These are phyloP conservation scores for Annulohypoxylon maeteangense DNA, from an alignment of 495 filamentous ascomycete genomes.

Conservation along the genomic window DNA sequence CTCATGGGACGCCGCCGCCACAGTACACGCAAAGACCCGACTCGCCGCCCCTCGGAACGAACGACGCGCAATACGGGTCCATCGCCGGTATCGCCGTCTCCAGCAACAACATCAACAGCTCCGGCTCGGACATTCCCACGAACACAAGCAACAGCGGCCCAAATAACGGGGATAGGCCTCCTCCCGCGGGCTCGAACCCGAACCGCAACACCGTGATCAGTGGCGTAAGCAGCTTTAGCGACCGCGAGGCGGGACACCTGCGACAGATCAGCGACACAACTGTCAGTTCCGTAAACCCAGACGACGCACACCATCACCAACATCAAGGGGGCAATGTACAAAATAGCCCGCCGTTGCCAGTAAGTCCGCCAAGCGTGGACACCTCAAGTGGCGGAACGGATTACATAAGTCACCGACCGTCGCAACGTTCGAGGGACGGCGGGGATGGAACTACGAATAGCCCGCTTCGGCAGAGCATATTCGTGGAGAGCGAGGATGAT, in stretches of 20 bases:
- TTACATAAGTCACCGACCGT: conserved; percentile 38
- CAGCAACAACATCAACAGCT: conserved; percentile 21
- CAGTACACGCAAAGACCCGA: conserved; percentile 38
- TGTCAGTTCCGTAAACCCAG: conserved; percentile 49
- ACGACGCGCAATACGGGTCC: conserved; percentile 34
- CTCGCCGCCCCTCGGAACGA: conserved; percentile 46
- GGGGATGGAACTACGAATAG: conserved; percentile 15
- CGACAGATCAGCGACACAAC: conserved; percentile 58
- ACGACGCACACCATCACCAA: conserved; percentile 25
- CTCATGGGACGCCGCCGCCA: conserved; percentile 4
- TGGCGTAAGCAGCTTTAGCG: conserved; percentile 56
- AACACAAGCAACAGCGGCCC: not conserved
- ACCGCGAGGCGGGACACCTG: conserved; percentile 56
- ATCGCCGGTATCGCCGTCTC: conserved; percentile 33
- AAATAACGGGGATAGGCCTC: not conserved
- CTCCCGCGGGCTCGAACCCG: not conserved
- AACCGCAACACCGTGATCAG: conserved; percentile 45
- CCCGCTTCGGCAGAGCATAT: conserved; percentile 50
- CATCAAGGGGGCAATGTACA: conserved; percentile 12
- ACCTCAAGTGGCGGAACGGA: conserved; percentile 29
- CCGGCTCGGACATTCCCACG: not conserved
- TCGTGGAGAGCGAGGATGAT: conserved; percentile 51
- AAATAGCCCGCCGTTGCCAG: conserved; percentile 20
- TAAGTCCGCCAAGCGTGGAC: conserved; percentile 45
- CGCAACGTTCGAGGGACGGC: not conserved